Evolutionary conservation across 2,329 filamentous ascomycete species (phyloP).

Genomic region (Ceratocystis harringtonii): DNA sequence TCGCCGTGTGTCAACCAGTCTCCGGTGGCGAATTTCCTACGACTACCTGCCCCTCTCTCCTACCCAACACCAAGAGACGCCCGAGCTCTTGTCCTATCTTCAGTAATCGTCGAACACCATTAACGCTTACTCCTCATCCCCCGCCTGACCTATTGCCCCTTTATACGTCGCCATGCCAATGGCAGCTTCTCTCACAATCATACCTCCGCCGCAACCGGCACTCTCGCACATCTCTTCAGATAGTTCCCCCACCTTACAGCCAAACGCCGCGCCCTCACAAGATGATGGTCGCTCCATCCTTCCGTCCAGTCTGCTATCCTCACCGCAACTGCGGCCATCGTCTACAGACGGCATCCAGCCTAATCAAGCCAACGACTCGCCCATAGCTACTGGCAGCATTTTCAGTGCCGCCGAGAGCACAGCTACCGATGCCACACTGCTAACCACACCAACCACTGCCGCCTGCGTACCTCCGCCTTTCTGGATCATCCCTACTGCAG

Average conservation of each 20-base stretch:
- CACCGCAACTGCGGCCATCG: not conserved
- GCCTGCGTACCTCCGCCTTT: slow-evolving; percentile 13
- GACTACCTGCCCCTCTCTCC: not conserved
- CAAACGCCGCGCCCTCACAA: not conserved
- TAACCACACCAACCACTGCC: slow-evolving; percentile 7
- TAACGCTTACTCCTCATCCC: too few relatives aligned
- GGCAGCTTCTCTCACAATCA: slow-evolving; percentile 9
- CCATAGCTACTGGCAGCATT: slow-evolving; percentile 1
- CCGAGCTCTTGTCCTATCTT: not conserved
- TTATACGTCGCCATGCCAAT: slow-evolving; percentile 3
- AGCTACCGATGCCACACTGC: slow-evolving; percentile 9
- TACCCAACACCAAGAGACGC: not conserved
- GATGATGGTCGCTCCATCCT: not conserved
- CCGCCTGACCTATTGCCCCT: not conserved
- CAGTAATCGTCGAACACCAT: too few relatives aligned
- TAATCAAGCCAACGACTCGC: not conserved
- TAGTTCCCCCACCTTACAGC: not conserved
- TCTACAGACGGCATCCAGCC: not conserved
- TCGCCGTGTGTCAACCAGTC: not conserved
- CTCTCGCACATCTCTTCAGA: not conserved
- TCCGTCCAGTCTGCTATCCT: not conserved
- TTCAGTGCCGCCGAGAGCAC: slow-evolving; percentile 14
- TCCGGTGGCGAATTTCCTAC: not conserved
- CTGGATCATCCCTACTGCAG: slow-evolving; percentile 10
- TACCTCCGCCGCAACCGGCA: slow-evolving; percentile 3